Percentiles rank a stretch among this genome's conserved stretches.
Conservation (phyloP, 805 yeast species). For the Nakazawaea ishiwadae region DNA sequence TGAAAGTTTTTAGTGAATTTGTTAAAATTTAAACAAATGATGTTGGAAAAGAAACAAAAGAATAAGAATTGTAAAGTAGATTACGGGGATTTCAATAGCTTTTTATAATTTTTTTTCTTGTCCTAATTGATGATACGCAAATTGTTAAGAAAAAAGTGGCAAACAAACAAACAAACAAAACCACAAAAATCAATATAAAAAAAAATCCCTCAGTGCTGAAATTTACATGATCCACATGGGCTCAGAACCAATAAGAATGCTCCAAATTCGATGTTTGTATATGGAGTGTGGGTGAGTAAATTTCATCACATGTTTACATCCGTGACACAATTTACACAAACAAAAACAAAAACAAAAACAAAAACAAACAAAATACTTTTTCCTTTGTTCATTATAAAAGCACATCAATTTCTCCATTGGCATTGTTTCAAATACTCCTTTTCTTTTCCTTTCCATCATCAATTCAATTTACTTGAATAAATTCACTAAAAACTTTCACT, state of each 20-base stretch:
- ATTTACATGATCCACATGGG: too few species aligned
- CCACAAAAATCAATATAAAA: not conserved
- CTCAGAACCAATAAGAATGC: too few species aligned
- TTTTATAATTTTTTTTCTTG: slow-evolving; percentile 4
- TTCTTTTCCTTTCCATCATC: slow-evolving; percentile 1
- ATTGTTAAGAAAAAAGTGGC: not conserved
- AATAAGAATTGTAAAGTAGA: not conserved
- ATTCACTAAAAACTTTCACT: not conserved
- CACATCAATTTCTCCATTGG: not conserved
- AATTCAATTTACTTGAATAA: slow-evolving; percentile 10
- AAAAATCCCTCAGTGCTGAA: not conserved
- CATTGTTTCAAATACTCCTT: not conserved
- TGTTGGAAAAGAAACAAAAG: slow-evolving; percentile 12
- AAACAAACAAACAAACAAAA: slow-evolving; percentile 4
- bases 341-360: slow-evolving; percentile 3
- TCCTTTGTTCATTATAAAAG: too few species aligned
- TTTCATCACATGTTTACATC: not conserved
- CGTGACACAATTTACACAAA: slow-evolving; percentile 8
- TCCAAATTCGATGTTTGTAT: too few species aligned
- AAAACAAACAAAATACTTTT: not conserved
- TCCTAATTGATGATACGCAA: too few species aligned
- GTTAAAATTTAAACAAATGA: slow-evolving; percentile 10
- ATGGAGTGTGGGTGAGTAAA: not conserved
- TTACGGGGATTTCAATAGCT: not conserved
- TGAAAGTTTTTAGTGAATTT: slow-evolving; percentile 14